These are phyloP conservation scores for Acanthamoeba quina DNA, from an alignment of 208 protist species.

Conservation along the genomic window DNA sequence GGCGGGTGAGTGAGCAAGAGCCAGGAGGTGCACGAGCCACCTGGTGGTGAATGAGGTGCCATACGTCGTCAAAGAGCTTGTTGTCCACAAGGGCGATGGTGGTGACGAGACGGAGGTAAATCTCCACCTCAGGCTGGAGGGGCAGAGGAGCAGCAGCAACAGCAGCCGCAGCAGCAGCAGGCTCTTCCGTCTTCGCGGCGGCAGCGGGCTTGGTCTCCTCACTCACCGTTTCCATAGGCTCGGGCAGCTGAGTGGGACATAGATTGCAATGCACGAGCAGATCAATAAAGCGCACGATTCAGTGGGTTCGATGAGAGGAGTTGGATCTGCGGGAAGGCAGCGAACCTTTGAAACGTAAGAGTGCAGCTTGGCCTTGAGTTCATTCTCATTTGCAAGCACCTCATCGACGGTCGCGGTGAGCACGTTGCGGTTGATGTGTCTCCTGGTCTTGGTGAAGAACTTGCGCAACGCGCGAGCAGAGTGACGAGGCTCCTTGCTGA, in stretches of 20 bases:
- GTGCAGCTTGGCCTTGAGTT: neutral
- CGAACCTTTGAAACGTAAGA: neutral
- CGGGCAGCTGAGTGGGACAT: neutral
- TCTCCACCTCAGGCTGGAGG: constrained; percentile 79
- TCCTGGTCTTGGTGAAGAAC: constrained; percentile 41
- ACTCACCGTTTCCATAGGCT: constrained; percentile 30
- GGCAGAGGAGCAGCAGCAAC: neutral
- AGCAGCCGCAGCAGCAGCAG: neutral
- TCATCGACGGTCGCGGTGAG: neutral
- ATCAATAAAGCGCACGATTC: no score
- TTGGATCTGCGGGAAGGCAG: no score
- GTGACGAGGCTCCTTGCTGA: constrained; percentile 41
- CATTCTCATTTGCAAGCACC: neutral
- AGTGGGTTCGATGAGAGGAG: no score
- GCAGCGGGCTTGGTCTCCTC: constrained; percentile 6
- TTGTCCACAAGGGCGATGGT: constrained; percentile 82
- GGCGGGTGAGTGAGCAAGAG: neutral
- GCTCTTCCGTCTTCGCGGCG: neutral
- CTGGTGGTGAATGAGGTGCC: neutral
- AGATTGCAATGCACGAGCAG: neutral
- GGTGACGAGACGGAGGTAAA: constrained; percentile 83
- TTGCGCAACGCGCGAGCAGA: constrained; percentile 10
- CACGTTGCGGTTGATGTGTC: constrained; percentile 19
- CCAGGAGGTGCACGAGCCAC: neutral
- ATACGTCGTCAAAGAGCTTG: constrained; percentile 73